These are phyloP conservation scores for Phytophthora kernoviae DNA, from an alignment of 352 stramenopile species.

Conservation along the genomic window DNA sequence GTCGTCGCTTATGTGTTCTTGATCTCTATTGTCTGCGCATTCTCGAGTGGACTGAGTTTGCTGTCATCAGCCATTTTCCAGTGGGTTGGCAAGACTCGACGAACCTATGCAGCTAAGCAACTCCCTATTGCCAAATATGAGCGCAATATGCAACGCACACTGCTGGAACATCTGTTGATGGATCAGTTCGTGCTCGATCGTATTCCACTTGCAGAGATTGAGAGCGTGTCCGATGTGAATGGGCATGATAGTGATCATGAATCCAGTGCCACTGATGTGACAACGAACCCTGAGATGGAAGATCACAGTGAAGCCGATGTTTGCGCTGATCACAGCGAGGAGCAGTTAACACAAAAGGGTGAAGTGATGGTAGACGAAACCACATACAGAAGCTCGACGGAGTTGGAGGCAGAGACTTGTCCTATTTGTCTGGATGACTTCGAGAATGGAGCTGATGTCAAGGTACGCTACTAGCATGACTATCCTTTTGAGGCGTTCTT, in stretches of 20 bases:
- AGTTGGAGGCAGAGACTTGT: slow-evolving; percentile 53
- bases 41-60: slow-evolving; percentile 77
- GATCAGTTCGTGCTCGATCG: slow-evolving; percentile 55
- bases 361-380: slow-evolving; percentile 8
- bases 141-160: slow-evolving; percentile 47
- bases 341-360: slow-evolving; percentile 6
- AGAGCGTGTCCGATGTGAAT: slow-evolving; percentile 17
- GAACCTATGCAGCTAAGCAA: slow-evolving; percentile 56
- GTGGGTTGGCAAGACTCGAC: slow-evolving; percentile 61
- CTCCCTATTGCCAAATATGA: slow-evolving; percentile 64
- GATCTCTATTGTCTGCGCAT: slow-evolving; percentile 77
- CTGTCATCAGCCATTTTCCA: slow-evolving; percentile 70
- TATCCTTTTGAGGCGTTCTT: background rate
- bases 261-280: slow-evolving; percentile 2
- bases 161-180: slow-evolving; percentile 52
- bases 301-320: slow-evolving; percentile 7
- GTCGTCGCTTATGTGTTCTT: slow-evolving; percentile 78
- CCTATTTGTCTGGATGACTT: slow-evolving; percentile 86
- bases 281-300: background rate
- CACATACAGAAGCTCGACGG: slow-evolving; percentile 21
- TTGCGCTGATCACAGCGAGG: slow-evolving; percentile 16
- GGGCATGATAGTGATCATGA: background rate
- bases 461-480: slow-evolving; percentile 20
- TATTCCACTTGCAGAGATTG: slow-evolving; percentile 45
- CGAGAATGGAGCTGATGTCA: slow-evolving; percentile 53